phyloP scores from a whole-genome alignment of 495 filamentous ascomycete genomes.

The Amphirosellinia nigrospora region DNA sequence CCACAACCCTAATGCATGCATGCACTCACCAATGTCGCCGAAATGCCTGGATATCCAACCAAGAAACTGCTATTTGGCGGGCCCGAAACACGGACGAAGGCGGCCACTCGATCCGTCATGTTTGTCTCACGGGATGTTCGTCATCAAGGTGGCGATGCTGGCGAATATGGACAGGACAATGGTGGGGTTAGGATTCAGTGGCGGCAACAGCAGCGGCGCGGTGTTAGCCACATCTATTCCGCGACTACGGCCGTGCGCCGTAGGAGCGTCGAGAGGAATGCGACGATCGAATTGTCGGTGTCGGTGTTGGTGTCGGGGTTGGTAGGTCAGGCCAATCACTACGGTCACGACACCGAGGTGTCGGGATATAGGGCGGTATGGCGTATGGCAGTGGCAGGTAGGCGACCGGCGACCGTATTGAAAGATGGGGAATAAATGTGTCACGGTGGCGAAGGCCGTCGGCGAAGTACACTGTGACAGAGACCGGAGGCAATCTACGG shows the following conservation, averaged over 20 bases:
- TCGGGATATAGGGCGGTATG: conserved; percentile 10
- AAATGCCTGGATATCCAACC: conserved; percentile 97
- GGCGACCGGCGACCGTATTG: conserved; percentile 4
- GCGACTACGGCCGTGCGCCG: conserved; percentile 38
- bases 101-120: conserved; percentile 67
- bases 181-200: conserved; percentile 18
- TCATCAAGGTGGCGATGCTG: conserved; percentile 30
- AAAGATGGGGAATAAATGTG: not conserved
- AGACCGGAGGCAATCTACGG: not conserved
- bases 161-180: conserved; percentile 23
- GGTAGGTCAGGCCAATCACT: conserved; percentile 2
- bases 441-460: conserved; percentile 2
- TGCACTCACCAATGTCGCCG: conserved; percentile 89
- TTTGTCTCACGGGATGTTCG: conserved; percentile 34
- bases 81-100: conserved; percentile 95
- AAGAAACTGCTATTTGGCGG: conserved; percentile 96
- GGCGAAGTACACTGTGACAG: not conserved
- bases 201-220: conserved; percentile 26
- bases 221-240: conserved; percentile 38
- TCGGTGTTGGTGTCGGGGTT: no score
- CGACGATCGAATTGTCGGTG: conserved; percentile 24
- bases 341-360: conserved; percentile 5
- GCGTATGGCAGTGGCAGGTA: not conserved
- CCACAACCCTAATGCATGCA: conserved; percentile 53
- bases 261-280: conserved; percentile 32